Conservation (phyloP, 2,329 filamentous ascomycete genomes). For the Chaetomium sp. region DNA sequence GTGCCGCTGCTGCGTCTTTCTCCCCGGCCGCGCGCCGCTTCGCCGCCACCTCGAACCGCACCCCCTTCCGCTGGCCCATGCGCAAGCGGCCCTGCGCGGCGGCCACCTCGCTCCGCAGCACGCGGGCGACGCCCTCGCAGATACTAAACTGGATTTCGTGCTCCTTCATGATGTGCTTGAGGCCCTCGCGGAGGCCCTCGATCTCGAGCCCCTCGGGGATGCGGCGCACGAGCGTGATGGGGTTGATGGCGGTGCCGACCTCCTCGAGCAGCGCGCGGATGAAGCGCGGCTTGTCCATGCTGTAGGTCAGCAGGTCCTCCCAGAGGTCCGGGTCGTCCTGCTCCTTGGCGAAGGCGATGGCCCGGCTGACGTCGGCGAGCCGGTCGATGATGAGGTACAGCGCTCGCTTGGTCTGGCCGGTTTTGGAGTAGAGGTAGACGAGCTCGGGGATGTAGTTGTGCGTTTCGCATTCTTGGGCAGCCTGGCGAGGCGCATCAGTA, state of each 20-base stretch:
- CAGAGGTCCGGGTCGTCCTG: conserved; percentile 91
- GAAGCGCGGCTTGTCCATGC: conserved; percentile 96
- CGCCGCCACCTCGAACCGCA: conserved; percentile 78
- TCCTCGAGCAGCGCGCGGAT: conserved; percentile 90
- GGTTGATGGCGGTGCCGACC: conserved; percentile 90
- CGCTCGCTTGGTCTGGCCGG: conserved; percentile 88
- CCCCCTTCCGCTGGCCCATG: conserved; percentile 76
- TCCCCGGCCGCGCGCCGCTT: conserved; percentile 5
- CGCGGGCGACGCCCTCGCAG: conserved; percentile 82
- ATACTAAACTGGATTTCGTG: conserved; percentile 96
- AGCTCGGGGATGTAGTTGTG: conserved; percentile 84
- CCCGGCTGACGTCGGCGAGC: conserved; percentile 86
- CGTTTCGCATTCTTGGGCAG: conserved; percentile 74
- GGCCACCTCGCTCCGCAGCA: conserved; percentile 84
- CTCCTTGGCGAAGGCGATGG: conserved; percentile 91
- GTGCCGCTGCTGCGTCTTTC: conserved; percentile 3
- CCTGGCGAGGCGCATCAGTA: conserved; percentile 46
- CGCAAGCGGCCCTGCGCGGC: conserved; percentile 79
- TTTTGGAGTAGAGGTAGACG: conserved; percentile 95
- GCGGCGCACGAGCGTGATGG: conserved; percentile 82
- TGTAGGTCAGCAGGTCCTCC: conserved; percentile 92
- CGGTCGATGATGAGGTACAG: conserved; percentile 91
- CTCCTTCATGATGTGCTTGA: conserved; percentile 90
- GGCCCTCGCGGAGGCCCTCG: conserved; percentile 81
- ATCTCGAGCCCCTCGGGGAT: conserved; percentile 95